phyloP scores from a whole-genome alignment of 164 flowering plant species.

The Annona squamosa region DNA sequence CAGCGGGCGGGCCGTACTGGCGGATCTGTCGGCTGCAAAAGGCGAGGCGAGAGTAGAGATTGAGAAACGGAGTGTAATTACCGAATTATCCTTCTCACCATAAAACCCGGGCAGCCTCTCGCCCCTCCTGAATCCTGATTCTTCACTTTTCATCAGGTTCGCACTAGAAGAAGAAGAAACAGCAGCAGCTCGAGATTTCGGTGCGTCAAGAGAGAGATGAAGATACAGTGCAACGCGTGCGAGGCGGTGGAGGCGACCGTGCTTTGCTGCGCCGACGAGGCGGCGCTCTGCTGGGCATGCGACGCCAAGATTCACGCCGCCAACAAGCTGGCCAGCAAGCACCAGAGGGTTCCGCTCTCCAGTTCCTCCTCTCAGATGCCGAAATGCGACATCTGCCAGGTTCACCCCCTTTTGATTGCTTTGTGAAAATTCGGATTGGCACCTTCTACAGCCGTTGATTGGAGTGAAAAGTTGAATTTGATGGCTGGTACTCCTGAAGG shows the following conservation, averaged over 20 bases:
- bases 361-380: slow-evolving; percentile 61
- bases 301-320: slow-evolving; percentile 89
- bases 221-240: slow-evolving; percentile 93
- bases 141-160: background rate
- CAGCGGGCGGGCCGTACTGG: no score
- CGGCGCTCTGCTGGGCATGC: slow-evolving; percentile 77
- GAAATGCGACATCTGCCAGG: slow-evolving; percentile 93
- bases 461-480: no score
- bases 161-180: background rate
- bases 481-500: no score
- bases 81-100: background rate
- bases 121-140: background rate
- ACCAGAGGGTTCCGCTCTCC: slow-evolving; percentile 69
- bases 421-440: no score
- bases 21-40: background rate
- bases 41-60: background rate
- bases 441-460: no score
- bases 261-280: slow-evolving; percentile 92
- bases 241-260: slow-evolving; percentile 81
- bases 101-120: background rate
- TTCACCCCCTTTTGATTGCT: slow-evolving; percentile 6
- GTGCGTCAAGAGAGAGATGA: slow-evolving; percentile 28
- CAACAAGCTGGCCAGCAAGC: slow-evolving; percentile 86
- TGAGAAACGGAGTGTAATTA: no score
- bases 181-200: background rate